These are phyloP conservation scores for Setaria viridis DNA, from an alignment of 202 grass and related monocot species.

Conservation along the genomic window DNA sequence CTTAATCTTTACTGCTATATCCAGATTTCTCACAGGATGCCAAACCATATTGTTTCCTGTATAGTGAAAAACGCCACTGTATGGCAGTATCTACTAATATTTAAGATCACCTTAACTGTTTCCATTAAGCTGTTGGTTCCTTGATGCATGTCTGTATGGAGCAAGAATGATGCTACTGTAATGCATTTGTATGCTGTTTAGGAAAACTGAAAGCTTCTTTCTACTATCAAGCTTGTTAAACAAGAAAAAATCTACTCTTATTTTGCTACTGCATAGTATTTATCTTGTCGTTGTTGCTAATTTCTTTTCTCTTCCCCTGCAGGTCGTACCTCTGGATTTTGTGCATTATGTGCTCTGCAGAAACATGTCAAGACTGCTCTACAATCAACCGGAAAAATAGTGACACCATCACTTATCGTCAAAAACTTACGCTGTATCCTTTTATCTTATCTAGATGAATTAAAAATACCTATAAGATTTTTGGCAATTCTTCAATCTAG, in stretches of 20 bases:
- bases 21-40: background rate
- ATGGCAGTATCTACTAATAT: constrained; percentile 17
- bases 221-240: constrained; percentile 2
- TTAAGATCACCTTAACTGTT: constrained; percentile 25
- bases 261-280: background rate
- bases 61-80: constrained; percentile 1
- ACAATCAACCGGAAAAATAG: constrained; percentile 89
- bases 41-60: background rate
- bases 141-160: background rate
- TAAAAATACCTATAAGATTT: constrained; percentile 8
- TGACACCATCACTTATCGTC: constrained; percentile 76
- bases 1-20: background rate
- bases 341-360: constrained; percentile 96
- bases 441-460: constrained; percentile 33
- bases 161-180: background rate
- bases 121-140: background rate
- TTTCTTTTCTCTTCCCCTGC: background rate
- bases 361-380: constrained; percentile 88
- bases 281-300: constrained; percentile 32
- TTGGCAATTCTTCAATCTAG: background rate
- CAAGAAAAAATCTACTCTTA: background rate
- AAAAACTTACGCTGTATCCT: constrained; percentile 94
- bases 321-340: constrained; percentile 92
- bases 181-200: constrained; percentile 22
- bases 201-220: background rate